Base-by-base conservation (phyloP, 495 filamentous ascomycete genomes). In the Daldinia concentrica region DNA sequence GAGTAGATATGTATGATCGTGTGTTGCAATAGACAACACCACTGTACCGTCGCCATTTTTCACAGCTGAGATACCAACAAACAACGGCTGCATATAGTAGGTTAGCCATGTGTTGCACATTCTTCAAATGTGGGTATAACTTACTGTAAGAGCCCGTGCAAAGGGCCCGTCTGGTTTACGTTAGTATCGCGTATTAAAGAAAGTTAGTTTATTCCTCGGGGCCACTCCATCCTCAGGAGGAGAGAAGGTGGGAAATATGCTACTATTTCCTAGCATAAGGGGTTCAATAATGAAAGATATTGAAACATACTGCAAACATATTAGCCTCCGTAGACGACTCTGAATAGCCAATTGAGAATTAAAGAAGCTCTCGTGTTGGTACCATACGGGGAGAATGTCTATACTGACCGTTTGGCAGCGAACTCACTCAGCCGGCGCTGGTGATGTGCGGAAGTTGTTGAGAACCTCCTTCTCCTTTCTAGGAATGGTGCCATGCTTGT, bases 1-100 rank as follows among this genome's bases (percentile, higher is more conserved):
- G 37, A 93, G 82, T 22, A 92, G 85, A 74, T 97, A 97, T 0
- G 90, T 90, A 5, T 88, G 85, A 77, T 96, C 92, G 71, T 93
- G 92, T 63, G 91, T 86, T 5, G 90, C 90, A 54, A 95, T 78
- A 4, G 89, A 88, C 17, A 92, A 81, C 0, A 85, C 82, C 2
- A 87, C 82, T 0, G 82, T 81, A 37, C 83, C 78, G 34, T 85
- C 71, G 32, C 87, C 81, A 3, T 83, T 78, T 22, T 84, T 82
- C 17, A 82, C 82, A 32, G 81, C 83, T 1, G 90, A 88, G 29
- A 90, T 82, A 41, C 91, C 90, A 26, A 86, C 84, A 64, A 89
- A 93, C 24, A 91, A 84, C 8, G 83, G 86, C 90, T 92, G 70
- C 24, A 41, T 11, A 5, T 45, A 41, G n/a, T 36, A 58, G 24